Conservation (phyloP, 768 basidiomycete species). For the Lentinula sp. region DNA sequence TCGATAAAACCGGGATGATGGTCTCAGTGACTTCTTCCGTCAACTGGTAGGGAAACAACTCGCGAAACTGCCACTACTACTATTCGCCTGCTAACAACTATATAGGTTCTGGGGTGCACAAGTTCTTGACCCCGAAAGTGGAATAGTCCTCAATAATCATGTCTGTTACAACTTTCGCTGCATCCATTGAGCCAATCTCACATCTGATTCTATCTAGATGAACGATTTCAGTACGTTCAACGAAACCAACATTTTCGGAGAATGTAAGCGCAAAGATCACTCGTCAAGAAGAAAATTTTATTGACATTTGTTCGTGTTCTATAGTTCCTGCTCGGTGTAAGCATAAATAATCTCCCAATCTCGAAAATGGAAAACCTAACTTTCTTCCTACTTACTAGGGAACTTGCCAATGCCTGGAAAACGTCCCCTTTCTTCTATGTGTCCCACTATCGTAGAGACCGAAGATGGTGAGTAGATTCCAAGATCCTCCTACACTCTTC, state of each 20-base stretch:
- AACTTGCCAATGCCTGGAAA: slow-evolving; percentile 66
- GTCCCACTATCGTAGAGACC: slow-evolving; percentile 54
- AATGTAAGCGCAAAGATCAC: slow-evolving; percentile 73
- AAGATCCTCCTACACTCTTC: no score
- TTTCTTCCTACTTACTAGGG: slow-evolving; percentile 22
- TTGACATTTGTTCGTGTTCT: background rate
- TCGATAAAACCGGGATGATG: slow-evolving; percentile 61
- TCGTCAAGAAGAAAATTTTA: background rate
- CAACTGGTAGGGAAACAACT: slow-evolving; percentile 40
- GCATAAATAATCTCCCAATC: background rate
- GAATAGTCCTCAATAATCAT: slow-evolving; percentile 67
- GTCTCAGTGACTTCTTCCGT: slow-evolving; percentile 63
- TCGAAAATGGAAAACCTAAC: background rate
- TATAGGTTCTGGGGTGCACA: slow-evolving; percentile 40
- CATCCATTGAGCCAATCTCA: background rate
- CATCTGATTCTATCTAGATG: slow-evolving; percentile 38
- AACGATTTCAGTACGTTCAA: slow-evolving; percentile 92
- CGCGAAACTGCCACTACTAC: no score
- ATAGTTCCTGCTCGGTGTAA: background rate
- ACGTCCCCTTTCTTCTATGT: slow-evolving; percentile 63
- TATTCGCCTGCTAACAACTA: background rate
- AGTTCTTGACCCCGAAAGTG: slow-evolving; percentile 60
- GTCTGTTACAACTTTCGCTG: slow-evolving; percentile 18
- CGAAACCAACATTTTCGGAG: slow-evolving; percentile 71
- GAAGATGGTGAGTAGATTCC: slow-evolving; percentile 26